Evolutionary conservation across 495 filamentous ascomycete genomes (phyloP), one percentile per base, ranked within the genome.

Genomic region (Gamarada debralockiae): DNA sequence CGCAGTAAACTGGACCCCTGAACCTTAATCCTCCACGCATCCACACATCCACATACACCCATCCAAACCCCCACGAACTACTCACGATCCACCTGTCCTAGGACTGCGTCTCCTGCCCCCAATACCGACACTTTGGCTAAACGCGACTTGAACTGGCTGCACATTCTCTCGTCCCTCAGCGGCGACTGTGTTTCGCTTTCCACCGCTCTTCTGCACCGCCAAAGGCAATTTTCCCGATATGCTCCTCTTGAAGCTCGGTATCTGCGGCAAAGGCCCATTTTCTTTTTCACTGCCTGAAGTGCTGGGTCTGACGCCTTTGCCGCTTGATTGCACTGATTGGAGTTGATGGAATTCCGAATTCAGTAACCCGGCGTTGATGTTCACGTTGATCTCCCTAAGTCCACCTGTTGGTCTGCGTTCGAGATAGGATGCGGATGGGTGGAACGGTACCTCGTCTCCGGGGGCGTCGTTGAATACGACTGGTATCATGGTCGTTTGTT

Each of bases 161-260:
- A 80, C 54, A 58, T 87, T 87, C 63, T 86, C 84, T 21, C 77
- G 68, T 7, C 82, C 84, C 39, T 84, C 83, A 63, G 60, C 41
- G 49, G 68, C 68, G 65, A 75, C 53, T 46, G 59, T 66, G 33
- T 70, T 67, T 37, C 57, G 62, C 61, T 76, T 80, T 57, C 70
- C 75, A 1, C 71, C 57, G 58, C 69, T 63, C 57, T 74, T 76
- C 33, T 71, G 60, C 3, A 71, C 68, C 0, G 73, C 66, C 47
- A 75, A 71, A 31, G 64, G 70, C 2, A 74, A 74, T 6, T 39
- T 40, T 3, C 54, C 56, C 20, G 58, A 63, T 46, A 65, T 67
- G 17, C 77, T 76, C 50, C 75, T 72, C 50, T 73, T 58, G 25
- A 64, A 74, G n/a, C 70, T 74, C 43, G 81, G 81, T 54, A 79